Percentiles rank a stretch among this genome's conserved stretches.
phyloP scores from a whole-genome alignment of 2,329 filamentous ascomycete genomes.

The Verticillium longisporum region DNA sequence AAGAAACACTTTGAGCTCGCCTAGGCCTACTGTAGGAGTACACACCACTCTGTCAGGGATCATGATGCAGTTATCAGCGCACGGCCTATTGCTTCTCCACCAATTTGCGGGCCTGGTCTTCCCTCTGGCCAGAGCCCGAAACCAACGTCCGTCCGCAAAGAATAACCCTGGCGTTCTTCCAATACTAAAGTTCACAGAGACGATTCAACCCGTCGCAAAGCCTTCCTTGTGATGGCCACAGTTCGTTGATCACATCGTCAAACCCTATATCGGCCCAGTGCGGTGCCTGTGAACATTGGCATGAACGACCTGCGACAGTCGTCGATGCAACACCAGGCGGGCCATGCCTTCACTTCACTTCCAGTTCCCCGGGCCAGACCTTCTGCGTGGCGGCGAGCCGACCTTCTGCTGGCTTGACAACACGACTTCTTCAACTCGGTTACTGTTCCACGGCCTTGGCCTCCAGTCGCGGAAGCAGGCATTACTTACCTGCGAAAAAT shows the following conservation, averaged over 20 bases:
- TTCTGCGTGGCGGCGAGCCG: neutral
- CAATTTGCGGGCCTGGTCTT: neutral
- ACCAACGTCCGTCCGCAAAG: neutral
- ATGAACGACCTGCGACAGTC: neutral
- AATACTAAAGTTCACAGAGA: neutral
- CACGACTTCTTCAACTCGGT: neutral
- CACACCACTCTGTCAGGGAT: neutral
- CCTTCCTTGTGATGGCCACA: neutral
- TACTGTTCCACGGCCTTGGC: neutral
- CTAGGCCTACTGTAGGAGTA: neutral
- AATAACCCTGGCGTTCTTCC: neutral
- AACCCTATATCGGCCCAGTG: too few species aligned
- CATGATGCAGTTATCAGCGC: neutral
- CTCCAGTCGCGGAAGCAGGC: neutral
- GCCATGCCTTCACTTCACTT: too few species aligned
- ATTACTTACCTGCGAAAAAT: neutral
- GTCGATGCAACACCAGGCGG: neutral
- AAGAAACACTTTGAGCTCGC: neutral
- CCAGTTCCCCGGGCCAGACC: neutral
- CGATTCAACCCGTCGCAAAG: too few species aligned
- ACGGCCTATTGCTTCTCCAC: neutral
- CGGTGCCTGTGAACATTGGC: too few species aligned
- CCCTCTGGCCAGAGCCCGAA: neutral
- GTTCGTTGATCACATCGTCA: neutral
- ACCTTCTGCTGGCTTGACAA: neutral